phyloP scores from a whole-genome alignment of 352 stramenopile genomes.

The Globisporangium splendens region DNA sequence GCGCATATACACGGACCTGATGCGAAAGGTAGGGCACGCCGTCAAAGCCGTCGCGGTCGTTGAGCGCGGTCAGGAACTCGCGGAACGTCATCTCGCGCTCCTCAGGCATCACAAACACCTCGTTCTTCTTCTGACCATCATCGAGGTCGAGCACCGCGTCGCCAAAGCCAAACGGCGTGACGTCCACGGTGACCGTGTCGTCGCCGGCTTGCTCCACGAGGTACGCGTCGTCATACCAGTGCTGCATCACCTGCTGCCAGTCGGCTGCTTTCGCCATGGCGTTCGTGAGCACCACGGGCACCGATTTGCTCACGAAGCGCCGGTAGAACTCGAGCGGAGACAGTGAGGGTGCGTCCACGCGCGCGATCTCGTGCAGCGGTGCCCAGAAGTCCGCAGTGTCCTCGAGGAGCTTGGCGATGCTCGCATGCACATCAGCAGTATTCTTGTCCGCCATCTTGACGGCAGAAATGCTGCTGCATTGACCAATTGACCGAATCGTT shows the following conservation, averaged over 20 bases:
- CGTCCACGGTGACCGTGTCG: constrained; percentile 56
- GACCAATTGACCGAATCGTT: background rate
- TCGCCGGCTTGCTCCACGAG: constrained; percentile 43
- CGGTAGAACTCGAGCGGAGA: constrained; percentile 65
- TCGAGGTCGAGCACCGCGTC: constrained; percentile 60
- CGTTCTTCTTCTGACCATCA: constrained; percentile 2
- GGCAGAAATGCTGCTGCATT: no score
- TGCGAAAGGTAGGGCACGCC: constrained; percentile 83
- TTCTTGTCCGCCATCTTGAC: background rate
- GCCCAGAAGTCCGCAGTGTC: constrained; percentile 75
- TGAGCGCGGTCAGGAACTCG: constrained; percentile 49
- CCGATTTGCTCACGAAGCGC: constrained; percentile 71
- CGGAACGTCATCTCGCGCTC: constrained; percentile 68
- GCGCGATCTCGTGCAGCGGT: constrained; percentile 44
- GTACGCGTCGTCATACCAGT: constrained; percentile 60
- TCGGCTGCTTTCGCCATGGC: constrained; percentile 44
- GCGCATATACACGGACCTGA: constrained; percentile 24
- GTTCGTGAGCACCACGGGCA: constrained; percentile 69
- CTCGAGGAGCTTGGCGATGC: constrained; percentile 40
- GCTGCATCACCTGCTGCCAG: constrained; percentile 43
- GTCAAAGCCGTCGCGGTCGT: constrained; percentile 52
- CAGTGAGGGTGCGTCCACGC: constrained; percentile 40
- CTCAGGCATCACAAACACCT: constrained; percentile 78
- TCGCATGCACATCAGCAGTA: constrained; percentile 4
- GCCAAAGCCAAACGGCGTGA: constrained; percentile 74